phyloP scores from a whole-genome alignment of 352 stramenopile genomes.

The Globisporangium alternatum region DNA sequence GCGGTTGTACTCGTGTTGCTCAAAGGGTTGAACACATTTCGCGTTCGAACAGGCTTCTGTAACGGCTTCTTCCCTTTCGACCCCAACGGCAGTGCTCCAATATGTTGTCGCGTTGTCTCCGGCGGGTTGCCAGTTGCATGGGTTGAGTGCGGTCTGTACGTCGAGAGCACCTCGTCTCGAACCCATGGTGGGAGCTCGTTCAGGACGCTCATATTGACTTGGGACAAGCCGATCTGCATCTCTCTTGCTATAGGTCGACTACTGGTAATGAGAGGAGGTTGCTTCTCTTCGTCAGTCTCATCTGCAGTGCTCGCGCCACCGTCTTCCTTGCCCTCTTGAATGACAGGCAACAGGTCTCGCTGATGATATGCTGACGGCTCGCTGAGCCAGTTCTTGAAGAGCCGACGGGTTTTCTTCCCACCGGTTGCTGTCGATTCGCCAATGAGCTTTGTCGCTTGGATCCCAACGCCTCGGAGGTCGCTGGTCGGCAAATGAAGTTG shows the following conservation, averaged over 20 bases:
- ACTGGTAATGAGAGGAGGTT: neutral
- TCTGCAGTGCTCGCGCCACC: neutral
- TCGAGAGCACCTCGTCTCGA: constrained; percentile 53
- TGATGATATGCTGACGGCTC: constrained; percentile 20
- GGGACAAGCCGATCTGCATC: constrained; percentile 31
- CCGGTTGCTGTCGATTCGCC: constrained; percentile 14
- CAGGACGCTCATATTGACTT: constrained; percentile 64
- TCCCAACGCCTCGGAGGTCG: constrained; percentile 70
- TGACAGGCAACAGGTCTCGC: neutral
- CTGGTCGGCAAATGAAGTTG: constrained; percentile 55
- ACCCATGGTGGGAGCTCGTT: constrained; percentile 52
- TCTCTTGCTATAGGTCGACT: constrained; percentile 6
- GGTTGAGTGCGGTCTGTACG: constrained; percentile 17
- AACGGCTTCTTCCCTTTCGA: constrained; percentile 31
- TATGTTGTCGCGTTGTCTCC: neutral
- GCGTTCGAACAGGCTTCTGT: constrained; percentile 17
- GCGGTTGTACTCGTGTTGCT: constrained; percentile 5
- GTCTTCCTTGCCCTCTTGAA: neutral
- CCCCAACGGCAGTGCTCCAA: neutral
- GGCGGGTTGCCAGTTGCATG: neutral
- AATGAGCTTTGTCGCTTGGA: constrained; percentile 75
- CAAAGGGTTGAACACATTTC: constrained; percentile 35
- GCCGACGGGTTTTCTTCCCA: constrained; percentile 23
- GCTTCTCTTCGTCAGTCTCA: neutral
- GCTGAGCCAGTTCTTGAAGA: constrained; percentile 56